These are phyloP conservation scores for Sugiyamaella mastotermitis DNA, from an alignment of 805 yeast species.

Conservation along the genomic window DNA sequence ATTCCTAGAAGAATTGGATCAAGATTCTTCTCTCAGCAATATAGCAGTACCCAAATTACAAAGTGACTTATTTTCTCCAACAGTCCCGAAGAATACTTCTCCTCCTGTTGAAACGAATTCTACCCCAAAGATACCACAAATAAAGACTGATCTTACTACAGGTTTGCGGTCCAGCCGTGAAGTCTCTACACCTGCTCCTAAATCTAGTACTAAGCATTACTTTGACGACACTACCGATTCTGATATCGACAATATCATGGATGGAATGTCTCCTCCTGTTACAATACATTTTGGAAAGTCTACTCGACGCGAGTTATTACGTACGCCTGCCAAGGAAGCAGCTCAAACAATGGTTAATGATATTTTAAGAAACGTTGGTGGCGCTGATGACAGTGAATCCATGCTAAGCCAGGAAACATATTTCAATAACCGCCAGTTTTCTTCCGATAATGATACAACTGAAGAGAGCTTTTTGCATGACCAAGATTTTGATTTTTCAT, in stretches of 20 bases:
- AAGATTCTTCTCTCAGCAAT: constrained; percentile 5
- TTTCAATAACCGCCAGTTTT: background rate
- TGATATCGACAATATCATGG: constrained; percentile 15
- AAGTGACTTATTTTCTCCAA: constrained; percentile 9
- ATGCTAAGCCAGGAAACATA: constrained; percentile 13
- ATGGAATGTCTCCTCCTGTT: constrained; percentile 24
- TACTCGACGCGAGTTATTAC: constrained; percentile 6
- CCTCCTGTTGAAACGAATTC: too few relatives aligned
- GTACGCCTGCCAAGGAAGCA: constrained; percentile 22
- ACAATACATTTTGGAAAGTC: constrained; percentile 17
- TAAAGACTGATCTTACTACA: background rate
- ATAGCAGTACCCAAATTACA: constrained; percentile 11
- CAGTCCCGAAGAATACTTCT: background rate
- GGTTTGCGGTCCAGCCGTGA: constrained; percentile 1
- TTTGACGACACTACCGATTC: constrained; percentile 14
- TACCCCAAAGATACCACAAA: background rate
- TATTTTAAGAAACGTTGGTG: constrained; percentile 20
- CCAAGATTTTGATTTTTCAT: constrained; percentile 3
- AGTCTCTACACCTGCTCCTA: background rate
- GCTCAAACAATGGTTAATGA: constrained; percentile 20
- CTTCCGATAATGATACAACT: background rate
- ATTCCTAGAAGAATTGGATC: constrained; percentile 7
- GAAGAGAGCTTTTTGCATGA: constrained; percentile 2
- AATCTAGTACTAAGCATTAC: background rate
- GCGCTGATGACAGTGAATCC: constrained; percentile 14